phyloP scores from a whole-genome alignment of 768 basidiomycete species.

The Lactarius quietus region DNA sequence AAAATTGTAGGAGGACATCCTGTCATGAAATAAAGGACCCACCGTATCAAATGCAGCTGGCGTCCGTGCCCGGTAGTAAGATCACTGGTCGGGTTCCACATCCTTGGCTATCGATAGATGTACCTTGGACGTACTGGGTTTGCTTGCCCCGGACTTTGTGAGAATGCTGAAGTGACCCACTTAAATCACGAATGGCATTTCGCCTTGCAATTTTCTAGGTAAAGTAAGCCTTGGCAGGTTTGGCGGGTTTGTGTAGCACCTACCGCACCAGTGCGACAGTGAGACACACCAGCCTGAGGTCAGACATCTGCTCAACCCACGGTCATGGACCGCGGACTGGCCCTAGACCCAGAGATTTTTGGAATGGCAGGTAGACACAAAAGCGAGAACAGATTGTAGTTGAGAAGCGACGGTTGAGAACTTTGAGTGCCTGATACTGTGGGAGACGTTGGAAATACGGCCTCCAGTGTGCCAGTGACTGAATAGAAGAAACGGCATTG shows the following conservation, averaged over 20 bases:
- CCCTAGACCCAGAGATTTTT: too few relatives aligned
- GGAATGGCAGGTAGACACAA: too few relatives aligned
- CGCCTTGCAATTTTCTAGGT: neutral
- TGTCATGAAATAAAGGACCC: neutral
- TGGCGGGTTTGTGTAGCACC: neutral
- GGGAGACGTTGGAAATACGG: too few relatives aligned
- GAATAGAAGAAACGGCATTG: too few relatives aligned
- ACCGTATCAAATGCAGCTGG: neutral
- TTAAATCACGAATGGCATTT: neutral
- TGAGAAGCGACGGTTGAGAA: too few relatives aligned
- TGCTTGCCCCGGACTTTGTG: neutral
- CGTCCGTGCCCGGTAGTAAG: neutral
- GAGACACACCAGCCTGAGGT: neutral
- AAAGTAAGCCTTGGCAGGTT: neutral
- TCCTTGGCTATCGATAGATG: neutral
- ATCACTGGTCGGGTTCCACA: neutral
- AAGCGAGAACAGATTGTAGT: too few relatives aligned
- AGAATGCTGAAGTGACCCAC: neutral
- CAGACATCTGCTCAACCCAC: neutral
- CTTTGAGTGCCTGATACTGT: too few relatives aligned
- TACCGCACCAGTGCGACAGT: too few relatives aligned
- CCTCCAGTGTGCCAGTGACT: too few relatives aligned
- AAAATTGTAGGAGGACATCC: neutral
- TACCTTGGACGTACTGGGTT: neutral
- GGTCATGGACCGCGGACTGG: neutral